Conservation (phyloP, 768 basidiomycete genomes). For the Panaeolus papilionaceus region DNA sequence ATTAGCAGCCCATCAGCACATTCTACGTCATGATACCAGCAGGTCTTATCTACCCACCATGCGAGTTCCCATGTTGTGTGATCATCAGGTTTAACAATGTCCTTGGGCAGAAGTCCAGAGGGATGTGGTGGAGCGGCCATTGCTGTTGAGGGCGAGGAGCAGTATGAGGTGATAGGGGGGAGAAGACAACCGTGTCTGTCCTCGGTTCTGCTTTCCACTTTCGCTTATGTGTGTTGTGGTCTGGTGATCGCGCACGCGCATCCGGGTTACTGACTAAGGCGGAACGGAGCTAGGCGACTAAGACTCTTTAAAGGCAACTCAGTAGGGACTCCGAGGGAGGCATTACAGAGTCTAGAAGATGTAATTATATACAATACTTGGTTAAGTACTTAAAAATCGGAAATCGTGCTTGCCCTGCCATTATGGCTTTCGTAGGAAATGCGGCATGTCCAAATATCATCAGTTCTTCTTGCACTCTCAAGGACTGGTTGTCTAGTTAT, state of each 20-base stretch:
- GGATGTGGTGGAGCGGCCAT: background rate
- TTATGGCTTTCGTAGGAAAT: too few relatives aligned
- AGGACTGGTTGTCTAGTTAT: too few relatives aligned
- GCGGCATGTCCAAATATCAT: too few relatives aligned
- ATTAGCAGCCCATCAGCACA: background rate
- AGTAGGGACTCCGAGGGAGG: too few relatives aligned
- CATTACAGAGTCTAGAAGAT: too few relatives aligned
- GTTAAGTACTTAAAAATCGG: too few relatives aligned
- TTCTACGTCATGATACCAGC: background rate
- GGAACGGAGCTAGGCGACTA: background rate
- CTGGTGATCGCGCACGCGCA: conserved; percentile 7
- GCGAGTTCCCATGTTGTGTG: conserved; percentile 36
- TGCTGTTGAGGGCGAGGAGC: background rate
- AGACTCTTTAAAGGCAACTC: too few relatives aligned
- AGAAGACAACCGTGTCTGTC: background rate
- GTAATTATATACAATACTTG: too few relatives aligned
- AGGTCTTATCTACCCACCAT: conserved; percentile 26
- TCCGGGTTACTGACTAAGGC: background rate
- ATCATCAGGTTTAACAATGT: conserved; percentile 33
- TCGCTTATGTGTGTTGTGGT: background rate
- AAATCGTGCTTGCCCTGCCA: too few relatives aligned
- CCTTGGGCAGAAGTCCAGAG: conserved; percentile 8
- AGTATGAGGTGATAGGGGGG: background rate
- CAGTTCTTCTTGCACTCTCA: too few relatives aligned
- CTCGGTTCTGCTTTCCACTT: background rate